Evolutionary conservation across 257 asterid species (phyloP).

Genomic region (Lithospermum erythrorhizon): DNA sequence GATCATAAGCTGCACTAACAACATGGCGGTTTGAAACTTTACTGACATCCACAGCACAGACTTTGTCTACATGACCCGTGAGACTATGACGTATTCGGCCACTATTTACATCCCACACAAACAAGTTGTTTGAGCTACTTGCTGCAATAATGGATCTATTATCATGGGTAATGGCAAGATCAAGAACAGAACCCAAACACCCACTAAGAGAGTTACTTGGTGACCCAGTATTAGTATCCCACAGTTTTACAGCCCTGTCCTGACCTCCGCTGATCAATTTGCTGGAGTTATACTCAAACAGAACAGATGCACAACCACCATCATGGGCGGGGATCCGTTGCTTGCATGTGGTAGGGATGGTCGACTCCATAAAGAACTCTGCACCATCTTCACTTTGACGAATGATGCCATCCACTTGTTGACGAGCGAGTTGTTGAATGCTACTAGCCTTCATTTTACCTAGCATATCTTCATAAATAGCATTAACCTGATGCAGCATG

Average conservation of each 20-base stretch:
- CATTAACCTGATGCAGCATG: constrained; percentile 48
- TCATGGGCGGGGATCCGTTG: constrained; percentile 85
- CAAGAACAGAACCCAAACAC: constrained; percentile 72
- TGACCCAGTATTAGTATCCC: constrained; percentile 71
- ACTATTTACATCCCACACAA: constrained; percentile 66
- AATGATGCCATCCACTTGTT: constrained; percentile 86
- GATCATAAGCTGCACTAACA: constrained; percentile 87
- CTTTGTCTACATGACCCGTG: constrained; percentile 87
- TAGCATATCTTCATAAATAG: constrained; percentile 59
- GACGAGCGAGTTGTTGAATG: constrained; percentile 64
- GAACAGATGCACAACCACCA: constrained; percentile 69
- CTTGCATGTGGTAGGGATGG: constrained; percentile 66
- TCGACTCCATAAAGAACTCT: constrained; percentile 60
- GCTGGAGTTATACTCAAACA: constrained; percentile 55
- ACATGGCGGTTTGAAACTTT: constrained; percentile 60
- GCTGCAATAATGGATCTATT: constrained; percentile 75
- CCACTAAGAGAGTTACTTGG: constrained; percentile 44
- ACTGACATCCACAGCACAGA: constrained; percentile 82
- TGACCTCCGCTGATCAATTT: constrained; percentile 84
- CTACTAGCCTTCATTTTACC: constrained; percentile 43
- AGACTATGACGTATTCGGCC: constrained; percentile 73
- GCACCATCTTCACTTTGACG: constrained; percentile 92
- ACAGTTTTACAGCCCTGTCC: constrained; percentile 64
- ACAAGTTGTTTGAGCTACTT: constrained; percentile 61
- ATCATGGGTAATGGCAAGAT: constrained; percentile 65